Percentiles rank a stretch among this genome's conserved stretches.
Conservation (phyloP, 1,139 yeast species). For the Kurtzmaniella quercitrusa region DNA sequence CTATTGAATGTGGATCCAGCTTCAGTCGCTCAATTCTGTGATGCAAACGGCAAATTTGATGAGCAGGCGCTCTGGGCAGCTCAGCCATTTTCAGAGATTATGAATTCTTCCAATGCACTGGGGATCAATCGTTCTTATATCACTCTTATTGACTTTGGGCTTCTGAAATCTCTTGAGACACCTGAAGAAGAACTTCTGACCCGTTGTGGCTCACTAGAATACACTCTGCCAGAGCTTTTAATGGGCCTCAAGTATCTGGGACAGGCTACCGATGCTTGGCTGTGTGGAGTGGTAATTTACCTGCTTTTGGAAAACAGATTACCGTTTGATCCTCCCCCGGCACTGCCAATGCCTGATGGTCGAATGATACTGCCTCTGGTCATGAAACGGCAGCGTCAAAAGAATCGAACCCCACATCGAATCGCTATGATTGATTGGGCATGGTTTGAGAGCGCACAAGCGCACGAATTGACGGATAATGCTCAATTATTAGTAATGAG, state of each 20-base stretch:
- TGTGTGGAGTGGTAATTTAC: constrained; percentile 85
- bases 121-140: constrained; percentile 17
- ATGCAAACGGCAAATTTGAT: constrained; percentile 17
- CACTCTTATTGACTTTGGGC: constrained; percentile 83
- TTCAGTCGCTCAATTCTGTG: neutral
- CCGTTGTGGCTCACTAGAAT: constrained; percentile 93
- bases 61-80: constrained; percentile 10
- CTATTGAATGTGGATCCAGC: constrained; percentile 42
- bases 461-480: constrained; percentile 12
- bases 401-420: constrained; percentile 73
- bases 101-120: too few relatives aligned
- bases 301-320: constrained; percentile 77
- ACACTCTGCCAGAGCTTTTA: constrained; percentile 87
- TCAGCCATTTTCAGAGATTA: constrained; percentile 4
- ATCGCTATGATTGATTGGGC: constrained; percentile 93
- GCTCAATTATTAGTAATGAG: constrained; percentile 21
- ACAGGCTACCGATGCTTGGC: constrained; percentile 87
- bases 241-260: constrained; percentile 93
- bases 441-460: constrained; percentile 45
- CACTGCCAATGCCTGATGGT: constrained; percentile 33
- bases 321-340: constrained; percentile 74
- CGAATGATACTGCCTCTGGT: constrained; percentile 43
- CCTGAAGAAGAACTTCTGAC: constrained; percentile 66
- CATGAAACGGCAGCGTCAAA: constrained; percentile 45
- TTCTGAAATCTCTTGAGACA: constrained; percentile 64